Evolutionary conservation across 2,329 filamentous ascomycete species (phyloP).

Genomic region (Xylaria sp.): DNA sequence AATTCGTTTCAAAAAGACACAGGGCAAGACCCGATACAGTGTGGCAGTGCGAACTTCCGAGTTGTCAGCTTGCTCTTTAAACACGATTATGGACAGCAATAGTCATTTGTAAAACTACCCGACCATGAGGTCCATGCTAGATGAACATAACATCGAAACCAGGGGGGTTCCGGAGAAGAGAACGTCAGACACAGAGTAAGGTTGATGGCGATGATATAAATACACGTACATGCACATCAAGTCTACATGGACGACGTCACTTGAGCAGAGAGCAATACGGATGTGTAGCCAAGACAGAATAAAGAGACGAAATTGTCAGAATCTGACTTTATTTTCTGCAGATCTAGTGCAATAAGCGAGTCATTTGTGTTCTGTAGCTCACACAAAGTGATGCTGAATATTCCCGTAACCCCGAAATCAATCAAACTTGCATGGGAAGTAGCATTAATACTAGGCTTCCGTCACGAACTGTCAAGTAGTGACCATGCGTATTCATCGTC

Average conservation of each 20-base stretch:
- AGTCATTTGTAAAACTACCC: not conserved
- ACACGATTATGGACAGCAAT: not conserved
- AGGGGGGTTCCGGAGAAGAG: too few species aligned
- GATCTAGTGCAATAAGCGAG: not conserved
- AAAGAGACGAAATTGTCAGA: not conserved
- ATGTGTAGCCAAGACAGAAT: not conserved
- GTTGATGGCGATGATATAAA: too few species aligned
- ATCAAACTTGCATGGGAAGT: slow-evolving; percentile 15
- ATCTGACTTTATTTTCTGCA: not conserved
- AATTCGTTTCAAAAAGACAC: too few species aligned
- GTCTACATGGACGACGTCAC: too few species aligned
- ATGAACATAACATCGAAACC: not conserved
- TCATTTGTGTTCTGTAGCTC: not conserved
- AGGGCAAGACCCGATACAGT: too few species aligned
- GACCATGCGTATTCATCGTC: not conserved
- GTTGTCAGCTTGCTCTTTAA: not conserved
- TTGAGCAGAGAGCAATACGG: too few species aligned
- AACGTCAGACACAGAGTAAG: too few species aligned
- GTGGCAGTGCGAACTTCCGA: too few species aligned
- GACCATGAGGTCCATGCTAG: not conserved
- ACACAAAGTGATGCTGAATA: not conserved
- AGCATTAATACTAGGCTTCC: not conserved
- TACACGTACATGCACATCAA: not conserved
- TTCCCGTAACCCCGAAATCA: slow-evolving; percentile 21
- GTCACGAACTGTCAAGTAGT: not conserved